These are phyloP conservation scores for Chamaenerion angustifolium DNA, from an alignment of 345 rosid species.

Conservation along the genomic window DNA sequence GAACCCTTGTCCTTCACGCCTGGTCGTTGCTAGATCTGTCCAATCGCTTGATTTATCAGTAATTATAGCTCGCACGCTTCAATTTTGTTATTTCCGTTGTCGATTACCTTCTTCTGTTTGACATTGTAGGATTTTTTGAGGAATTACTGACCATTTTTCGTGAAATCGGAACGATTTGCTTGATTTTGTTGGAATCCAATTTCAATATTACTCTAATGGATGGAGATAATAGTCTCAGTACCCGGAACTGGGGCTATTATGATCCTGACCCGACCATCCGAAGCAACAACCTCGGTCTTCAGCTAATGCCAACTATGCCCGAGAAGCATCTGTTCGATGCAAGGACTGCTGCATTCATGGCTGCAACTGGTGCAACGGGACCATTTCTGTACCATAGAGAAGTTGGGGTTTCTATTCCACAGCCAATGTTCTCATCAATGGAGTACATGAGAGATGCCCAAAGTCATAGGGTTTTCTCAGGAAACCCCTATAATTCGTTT, in stretches of 20 bases:
- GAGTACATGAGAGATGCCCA: conserved; percentile 16
- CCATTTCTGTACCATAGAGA: conserved; percentile 14
- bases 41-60: conserved; percentile 1
- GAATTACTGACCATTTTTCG: too few species aligned
- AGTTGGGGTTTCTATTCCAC: not conserved
- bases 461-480: conserved; percentile 9
- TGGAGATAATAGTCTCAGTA: conserved; percentile 15
- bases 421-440: conserved; percentile 7
- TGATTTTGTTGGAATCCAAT: not conserved
- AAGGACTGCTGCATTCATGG: conserved; percentile 13
- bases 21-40: not conserved
- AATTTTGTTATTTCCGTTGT: not conserved
- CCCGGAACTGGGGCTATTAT: conserved; percentile 20
- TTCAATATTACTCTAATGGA: conserved; percentile 9
- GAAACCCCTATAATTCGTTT: conserved; percentile 6
- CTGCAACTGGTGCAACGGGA: conserved; percentile 1
- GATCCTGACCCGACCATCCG: conserved; percentile 13
- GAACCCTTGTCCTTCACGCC: not conserved
- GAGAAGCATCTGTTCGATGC: conserved; percentile 11
- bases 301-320: conserved; percentile 9
- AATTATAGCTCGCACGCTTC: not conserved
- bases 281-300: conserved; percentile 12
- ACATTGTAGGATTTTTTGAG: too few species aligned
- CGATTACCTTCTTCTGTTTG: too few species aligned
- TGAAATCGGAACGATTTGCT: too few species aligned